phyloP scores from a whole-genome alignment of 768 basidiomycete genomes.

The Russula dissimulans region DNA sequence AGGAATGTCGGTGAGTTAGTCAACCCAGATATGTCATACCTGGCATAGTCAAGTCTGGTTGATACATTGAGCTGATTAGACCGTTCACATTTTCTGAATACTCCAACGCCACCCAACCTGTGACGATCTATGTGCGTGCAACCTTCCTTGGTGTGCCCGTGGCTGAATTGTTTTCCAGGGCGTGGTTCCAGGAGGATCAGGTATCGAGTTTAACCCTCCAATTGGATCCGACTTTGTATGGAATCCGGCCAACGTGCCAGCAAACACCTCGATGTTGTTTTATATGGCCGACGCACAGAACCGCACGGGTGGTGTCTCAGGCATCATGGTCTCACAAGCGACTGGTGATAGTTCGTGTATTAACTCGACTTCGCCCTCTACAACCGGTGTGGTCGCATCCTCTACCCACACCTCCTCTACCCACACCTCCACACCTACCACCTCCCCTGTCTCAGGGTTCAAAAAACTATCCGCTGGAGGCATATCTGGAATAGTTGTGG shows the following conservation, averaged over 20 bases:
- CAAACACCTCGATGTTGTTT: conserved; percentile 52
- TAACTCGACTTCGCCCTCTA: conserved; percentile 40
- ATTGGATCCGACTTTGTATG: conserved; percentile 36
- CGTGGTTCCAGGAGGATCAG: conserved; percentile 50
- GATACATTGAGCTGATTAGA: too few relatives aligned
- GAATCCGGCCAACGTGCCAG: conserved; percentile 42
- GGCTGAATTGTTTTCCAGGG: conserved; percentile 32
- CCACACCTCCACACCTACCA: too few relatives aligned
- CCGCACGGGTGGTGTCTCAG: conserved; percentile 31
- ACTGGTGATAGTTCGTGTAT: conserved; percentile 46
- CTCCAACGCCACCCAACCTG: conserved; percentile 30
- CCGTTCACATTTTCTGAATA: conserved; percentile 19
- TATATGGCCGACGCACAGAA: conserved; percentile 43
- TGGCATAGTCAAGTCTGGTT: too few relatives aligned
- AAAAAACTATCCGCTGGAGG: too few relatives aligned
- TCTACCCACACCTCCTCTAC: too few relatives aligned
- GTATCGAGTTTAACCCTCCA: conserved; percentile 36
- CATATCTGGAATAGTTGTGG: background rate
- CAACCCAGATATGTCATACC: too few relatives aligned
- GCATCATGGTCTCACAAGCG: conserved; percentile 29
- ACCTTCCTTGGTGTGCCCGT: background rate
- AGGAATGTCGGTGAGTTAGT: conserved; percentile 49
- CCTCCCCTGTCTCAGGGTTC: too few relatives aligned
- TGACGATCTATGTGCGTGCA: conserved; percentile 42
- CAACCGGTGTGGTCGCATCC: conserved; percentile 28